Conservation (phyloP, 73 alveolate genomes). For the Tetrahymena elliotti region DNA sequence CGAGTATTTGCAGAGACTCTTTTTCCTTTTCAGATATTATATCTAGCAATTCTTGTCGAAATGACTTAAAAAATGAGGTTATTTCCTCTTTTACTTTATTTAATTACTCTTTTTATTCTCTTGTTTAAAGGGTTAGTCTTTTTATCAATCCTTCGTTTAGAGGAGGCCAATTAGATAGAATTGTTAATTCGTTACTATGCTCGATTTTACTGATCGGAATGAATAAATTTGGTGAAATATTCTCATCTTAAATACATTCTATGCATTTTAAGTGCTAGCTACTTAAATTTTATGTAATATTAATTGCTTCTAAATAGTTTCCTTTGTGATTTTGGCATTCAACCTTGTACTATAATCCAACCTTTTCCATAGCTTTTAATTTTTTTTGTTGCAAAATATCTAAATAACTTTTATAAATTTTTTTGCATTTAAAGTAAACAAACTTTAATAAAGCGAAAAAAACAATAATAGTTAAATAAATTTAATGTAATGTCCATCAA, state of each 20-base stretch:
- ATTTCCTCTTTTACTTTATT: not conserved
- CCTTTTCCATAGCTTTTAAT: not conserved
- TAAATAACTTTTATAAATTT: not conserved
- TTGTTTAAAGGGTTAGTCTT: not conserved
- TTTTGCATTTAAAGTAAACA: not conserved
- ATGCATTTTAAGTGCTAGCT: not conserved
- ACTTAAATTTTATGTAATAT: not conserved
- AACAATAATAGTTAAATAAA: not conserved
- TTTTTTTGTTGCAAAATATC: not conserved
- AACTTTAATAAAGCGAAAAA: not conserved
- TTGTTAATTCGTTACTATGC: not conserved
- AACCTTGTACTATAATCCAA: not conserved
- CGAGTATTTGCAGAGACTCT: not conserved
- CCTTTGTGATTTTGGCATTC: not conserved
- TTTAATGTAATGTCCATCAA: too few species aligned
- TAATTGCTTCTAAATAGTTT: not conserved
- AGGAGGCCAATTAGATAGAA: not conserved
- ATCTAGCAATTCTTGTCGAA: not conserved
- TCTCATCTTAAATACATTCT: not conserved
- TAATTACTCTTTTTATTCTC: not conserved
- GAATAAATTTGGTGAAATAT: not conserved
- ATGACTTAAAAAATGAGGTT: not conserved
- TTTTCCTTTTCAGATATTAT: not conserved
- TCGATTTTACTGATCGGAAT: not conserved
- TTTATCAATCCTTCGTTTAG: not conserved